These are phyloP conservation scores for Wickerhamiella nectarea DNA, from an alignment of 805 yeast species.

Conservation along the genomic window DNA sequence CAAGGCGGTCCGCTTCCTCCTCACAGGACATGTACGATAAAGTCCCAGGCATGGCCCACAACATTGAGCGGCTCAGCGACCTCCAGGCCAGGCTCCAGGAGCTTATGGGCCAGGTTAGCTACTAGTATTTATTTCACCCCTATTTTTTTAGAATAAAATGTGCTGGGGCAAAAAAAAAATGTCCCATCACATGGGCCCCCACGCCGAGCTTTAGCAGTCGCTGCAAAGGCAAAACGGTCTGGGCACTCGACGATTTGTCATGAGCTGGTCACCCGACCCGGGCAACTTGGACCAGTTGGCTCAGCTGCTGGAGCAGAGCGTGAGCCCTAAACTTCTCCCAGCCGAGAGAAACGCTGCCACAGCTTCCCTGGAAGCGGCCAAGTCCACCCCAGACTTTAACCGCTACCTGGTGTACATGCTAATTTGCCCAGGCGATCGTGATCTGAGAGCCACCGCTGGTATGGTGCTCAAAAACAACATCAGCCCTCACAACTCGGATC, in stretches of 20 bases:
- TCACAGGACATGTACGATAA: background rate
- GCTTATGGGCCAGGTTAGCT: background rate
- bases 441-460: constrained; percentile 78
- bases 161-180: too few relatives aligned
- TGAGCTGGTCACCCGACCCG: constrained; percentile 54
- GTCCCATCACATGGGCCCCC: too few relatives aligned
- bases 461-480: constrained; percentile 66
- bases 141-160: too few relatives aligned
- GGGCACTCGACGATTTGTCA: too few relatives aligned
- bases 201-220: too few relatives aligned
- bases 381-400: constrained; percentile 59
- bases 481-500: constrained; percentile 24
- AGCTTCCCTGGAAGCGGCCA: constrained; percentile 57
- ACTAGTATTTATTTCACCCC: background rate
- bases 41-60: constrained; percentile 6
- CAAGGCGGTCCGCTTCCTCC: background rate
- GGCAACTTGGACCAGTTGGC: constrained; percentile 50
- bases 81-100: constrained; percentile 2
- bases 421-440: constrained; percentile 36
- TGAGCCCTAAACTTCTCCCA: constrained; percentile 38
- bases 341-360: constrained; percentile 52
- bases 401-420: constrained; percentile 66
- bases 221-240: too few relatives aligned
- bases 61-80: constrained; percentile 1
- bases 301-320: constrained; percentile 53